These are phyloP conservation scores for Hypoxylon sp. DNA, from an alignment of 2,329 filamentous ascomycete genomes.

Conservation along the genomic window DNA sequence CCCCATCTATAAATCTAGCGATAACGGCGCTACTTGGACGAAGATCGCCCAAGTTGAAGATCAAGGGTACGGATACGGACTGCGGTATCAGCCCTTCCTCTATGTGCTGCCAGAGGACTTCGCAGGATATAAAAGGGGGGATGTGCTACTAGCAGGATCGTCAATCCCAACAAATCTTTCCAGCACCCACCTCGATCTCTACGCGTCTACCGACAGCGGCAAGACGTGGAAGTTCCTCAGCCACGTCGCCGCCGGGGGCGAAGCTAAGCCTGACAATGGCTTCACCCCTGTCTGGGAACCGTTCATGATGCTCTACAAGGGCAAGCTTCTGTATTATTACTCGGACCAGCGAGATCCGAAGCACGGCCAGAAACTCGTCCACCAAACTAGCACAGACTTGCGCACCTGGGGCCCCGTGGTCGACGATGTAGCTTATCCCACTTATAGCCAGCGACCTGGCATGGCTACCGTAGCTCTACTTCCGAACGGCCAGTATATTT, in stretches of 20 bases:
- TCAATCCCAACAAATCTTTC: constrained; percentile 71
- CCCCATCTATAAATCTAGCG: constrained; percentile 66
- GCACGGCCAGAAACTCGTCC: constrained; percentile 77
- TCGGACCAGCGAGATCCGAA: constrained; percentile 74
- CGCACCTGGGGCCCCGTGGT: constrained; percentile 70
- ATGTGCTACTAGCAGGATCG: constrained; percentile 72
- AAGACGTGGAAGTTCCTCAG: constrained; percentile 76
- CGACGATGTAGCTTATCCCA: constrained; percentile 71
- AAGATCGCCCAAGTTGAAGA: constrained; percentile 74
- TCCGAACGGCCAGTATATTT: constrained; percentile 71
- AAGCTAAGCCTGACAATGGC: constrained; percentile 72
- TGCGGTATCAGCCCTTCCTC: constrained; percentile 77
- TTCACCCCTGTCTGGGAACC: constrained; percentile 80
- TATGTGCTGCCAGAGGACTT: constrained; percentile 72
- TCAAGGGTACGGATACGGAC: constrained; percentile 72
- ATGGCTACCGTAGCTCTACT: constrained; percentile 67
- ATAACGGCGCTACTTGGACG: constrained; percentile 71
- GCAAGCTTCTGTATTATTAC: constrained; percentile 75
- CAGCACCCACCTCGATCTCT: constrained; percentile 76
- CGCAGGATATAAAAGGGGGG: constrained; percentile 71
- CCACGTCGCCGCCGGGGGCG: constrained; percentile 74
- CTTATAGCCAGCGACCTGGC: constrained; percentile 52
- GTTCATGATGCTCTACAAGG: constrained; percentile 71
- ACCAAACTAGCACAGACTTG: constrained; percentile 72
- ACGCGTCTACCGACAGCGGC: constrained; percentile 73